Evolutionary conservation across 805 yeast genomes (phyloP).

Genomic region (Pichia ethanolica): DNA sequence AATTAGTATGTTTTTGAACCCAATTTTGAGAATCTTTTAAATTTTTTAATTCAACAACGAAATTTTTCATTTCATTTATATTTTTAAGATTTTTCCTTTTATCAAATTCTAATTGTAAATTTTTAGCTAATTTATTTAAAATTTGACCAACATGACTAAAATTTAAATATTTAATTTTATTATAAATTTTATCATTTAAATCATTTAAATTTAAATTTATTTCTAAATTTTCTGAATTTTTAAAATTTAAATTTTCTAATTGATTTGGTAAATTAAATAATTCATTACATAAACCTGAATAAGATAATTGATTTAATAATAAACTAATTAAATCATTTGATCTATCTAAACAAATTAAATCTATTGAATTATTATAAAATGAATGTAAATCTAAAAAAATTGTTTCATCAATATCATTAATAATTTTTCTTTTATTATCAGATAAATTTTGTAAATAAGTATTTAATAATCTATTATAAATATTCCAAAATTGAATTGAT

Average conservation of each 20-base stretch:
- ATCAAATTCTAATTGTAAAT: conserved; percentile 63
- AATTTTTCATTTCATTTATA: conserved; percentile 56
- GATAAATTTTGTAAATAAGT: conserved; percentile 23
- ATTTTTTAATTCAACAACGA: conserved; percentile 63
- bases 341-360: conserved; percentile 73
- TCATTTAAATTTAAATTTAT: conserved; percentile 23
- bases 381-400: conserved; percentile 28
- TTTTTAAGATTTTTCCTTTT: conserved; percentile 48
- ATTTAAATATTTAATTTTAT: conserved; percentile 53
- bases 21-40: conserved; percentile 61
- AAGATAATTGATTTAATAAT: conserved; percentile 68
- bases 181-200: conserved; percentile 40
- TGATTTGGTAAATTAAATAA: conserved; percentile 36
- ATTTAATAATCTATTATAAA: conserved; percentile 28
- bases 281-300: conserved; percentile 78
- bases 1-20: conserved; percentile 62
- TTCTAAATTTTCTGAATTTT: neutral
- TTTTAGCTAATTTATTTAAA: conserved; percentile 63
- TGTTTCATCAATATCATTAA: conserved; percentile 29
- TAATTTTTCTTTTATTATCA: conserved; percentile 29
- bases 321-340: conserved; percentile 68
- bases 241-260: neutral
- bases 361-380: conserved; percentile 42
- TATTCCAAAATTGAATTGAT: conserved; percentile 41
- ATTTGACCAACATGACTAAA: conserved; percentile 74